Conservation (phyloP, 441 rosid species). For the Melastoma candidum region DNA sequence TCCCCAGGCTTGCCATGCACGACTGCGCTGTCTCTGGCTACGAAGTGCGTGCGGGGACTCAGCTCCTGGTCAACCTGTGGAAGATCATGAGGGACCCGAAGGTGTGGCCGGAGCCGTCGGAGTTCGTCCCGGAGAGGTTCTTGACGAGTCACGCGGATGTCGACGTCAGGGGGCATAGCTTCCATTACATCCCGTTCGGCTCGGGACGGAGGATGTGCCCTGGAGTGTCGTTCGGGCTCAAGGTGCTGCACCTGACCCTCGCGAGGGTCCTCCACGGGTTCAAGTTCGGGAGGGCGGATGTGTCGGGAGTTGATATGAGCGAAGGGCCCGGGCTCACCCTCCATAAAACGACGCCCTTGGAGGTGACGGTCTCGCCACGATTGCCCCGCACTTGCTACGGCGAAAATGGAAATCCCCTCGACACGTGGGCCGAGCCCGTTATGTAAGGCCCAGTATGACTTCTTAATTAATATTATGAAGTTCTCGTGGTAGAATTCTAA, state of each 20-base stretch:
- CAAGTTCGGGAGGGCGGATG: not conserved
- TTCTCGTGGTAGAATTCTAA: no score
- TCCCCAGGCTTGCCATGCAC: slow-evolving; percentile 13
- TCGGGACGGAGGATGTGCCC: slow-evolving; percentile 27
- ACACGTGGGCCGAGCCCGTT: no score
- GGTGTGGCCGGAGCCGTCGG: slow-evolving; percentile 17
- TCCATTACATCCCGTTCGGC: slow-evolving; percentile 26
- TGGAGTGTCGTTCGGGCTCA: slow-evolving; percentile 10
- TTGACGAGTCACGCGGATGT: slow-evolving; percentile 11
- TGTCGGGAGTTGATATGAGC: slow-evolving; percentile 14
- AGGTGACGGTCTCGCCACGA: slow-evolving; percentile 19
- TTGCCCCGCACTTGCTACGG: slow-evolving; percentile 3
- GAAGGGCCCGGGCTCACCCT: slow-evolving; percentile 22
- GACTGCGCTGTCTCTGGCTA: slow-evolving; percentile 22
- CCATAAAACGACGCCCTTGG: slow-evolving; percentile 23
- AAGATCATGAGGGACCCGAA: slow-evolving; percentile 22
- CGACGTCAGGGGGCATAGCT: slow-evolving; percentile 19
- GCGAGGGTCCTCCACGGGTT: slow-evolving; percentile 21
- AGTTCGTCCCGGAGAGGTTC: slow-evolving; percentile 27
- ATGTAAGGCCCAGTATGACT: no score
- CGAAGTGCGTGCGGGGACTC: slow-evolving; percentile 22
- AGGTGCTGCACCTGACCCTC: slow-evolving; percentile 17
- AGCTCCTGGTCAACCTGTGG: slow-evolving; percentile 21
- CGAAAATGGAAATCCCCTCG: no score
- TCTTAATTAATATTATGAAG: no score